phyloP scores from a whole-genome alignment of 139 green algal species.

The Chlamydomonas schloesseri region DNA sequence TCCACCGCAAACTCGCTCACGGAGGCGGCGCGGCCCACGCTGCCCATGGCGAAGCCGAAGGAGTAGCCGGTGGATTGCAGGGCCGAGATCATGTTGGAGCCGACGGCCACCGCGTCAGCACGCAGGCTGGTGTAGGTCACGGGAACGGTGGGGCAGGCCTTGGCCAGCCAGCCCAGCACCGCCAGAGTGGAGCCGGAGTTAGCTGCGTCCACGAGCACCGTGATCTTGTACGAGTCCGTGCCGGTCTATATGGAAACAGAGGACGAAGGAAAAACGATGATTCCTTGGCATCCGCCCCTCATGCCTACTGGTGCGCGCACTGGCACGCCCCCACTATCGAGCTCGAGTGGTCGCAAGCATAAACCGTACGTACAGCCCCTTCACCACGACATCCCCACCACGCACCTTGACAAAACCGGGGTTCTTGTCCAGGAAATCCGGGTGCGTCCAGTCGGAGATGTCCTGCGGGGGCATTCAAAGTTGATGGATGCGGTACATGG shows the following conservation, averaged over 20 bases:
- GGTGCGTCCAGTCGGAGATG: constrained; percentile 28
- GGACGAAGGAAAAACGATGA: no score
- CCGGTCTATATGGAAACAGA: no score
- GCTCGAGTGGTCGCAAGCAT: no score
- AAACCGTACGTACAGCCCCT: no score
- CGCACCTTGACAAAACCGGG: constrained; percentile 14
- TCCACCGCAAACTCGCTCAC: constrained; percentile 29
- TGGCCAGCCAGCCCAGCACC: neutral
- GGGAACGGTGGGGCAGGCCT: constrained; percentile 4
- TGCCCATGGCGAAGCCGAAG: neutral
- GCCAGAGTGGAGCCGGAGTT: neutral
- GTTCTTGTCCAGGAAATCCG: constrained; percentile 44
- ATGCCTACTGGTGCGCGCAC: no score
- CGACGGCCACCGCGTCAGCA: neutral
- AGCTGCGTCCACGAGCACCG: neutral
- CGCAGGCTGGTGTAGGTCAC: neutral
- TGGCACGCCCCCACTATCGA: no score
- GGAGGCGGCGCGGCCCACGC: neutral
- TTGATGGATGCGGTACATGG: no score
- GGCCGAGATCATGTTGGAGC: neutral
- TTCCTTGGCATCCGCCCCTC: no score
- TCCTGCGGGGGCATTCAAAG: neutral
- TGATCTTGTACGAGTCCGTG: neutral
- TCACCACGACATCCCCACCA: neutral
- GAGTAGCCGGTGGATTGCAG: constrained; percentile 2